These are phyloP conservation scores for Auricularia heimuer DNA, from an alignment of 768 basidiomycete species.

Conservation along the genomic window DNA sequence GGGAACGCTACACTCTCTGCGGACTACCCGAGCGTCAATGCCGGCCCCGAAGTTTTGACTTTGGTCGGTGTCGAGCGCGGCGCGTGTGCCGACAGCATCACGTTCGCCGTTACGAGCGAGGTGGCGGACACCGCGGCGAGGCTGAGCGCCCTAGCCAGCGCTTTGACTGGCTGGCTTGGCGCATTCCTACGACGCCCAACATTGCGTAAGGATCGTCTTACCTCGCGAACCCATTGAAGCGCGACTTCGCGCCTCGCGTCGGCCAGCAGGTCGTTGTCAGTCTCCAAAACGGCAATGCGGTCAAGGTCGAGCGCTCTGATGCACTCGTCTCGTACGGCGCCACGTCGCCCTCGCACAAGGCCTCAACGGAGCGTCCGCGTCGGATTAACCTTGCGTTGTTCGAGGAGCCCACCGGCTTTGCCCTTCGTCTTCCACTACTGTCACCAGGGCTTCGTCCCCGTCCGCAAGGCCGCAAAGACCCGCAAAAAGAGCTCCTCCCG, in stretches of 20 bases:
- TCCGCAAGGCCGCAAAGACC: slow-evolving; percentile 77
- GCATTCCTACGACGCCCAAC: slow-evolving; percentile 74
- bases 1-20: slow-evolving; percentile 60
- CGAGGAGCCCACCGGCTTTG: slow-evolving; percentile 76
- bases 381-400: slow-evolving; percentile 63
- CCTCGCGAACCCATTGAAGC: slow-evolving; percentile 80
- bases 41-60: slow-evolving; percentile 11
- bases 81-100: slow-evolving; percentile 27
- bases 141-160: slow-evolving; percentile 77
- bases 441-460: slow-evolving; percentile 81
- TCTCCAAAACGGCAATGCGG: slow-evolving; percentile 28
- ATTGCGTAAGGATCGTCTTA: slow-evolving; percentile 82
- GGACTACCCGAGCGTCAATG: slow-evolving; percentile 68
- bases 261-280: slow-evolving; percentile 69
- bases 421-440: slow-evolving; percentile 75
- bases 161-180: slow-evolving; percentile 71
- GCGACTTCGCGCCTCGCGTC: slow-evolving; percentile 72
- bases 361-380: slow-evolving; percentile 45
- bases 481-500: slow-evolving; percentile 94
- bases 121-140: slow-evolving; percentile 61
- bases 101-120: slow-evolving; percentile 29
- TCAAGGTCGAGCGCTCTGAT: slow-evolving; percentile 45
- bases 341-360: slow-evolving; percentile 72
- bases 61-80: slow-evolving; percentile 28
- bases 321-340: slow-evolving; percentile 68